Evolutionary conservation across 257 asterid genomes (phyloP), one percentile per base, ranked within the genome.

Genomic region (Handroanthus guayacan): DNA sequence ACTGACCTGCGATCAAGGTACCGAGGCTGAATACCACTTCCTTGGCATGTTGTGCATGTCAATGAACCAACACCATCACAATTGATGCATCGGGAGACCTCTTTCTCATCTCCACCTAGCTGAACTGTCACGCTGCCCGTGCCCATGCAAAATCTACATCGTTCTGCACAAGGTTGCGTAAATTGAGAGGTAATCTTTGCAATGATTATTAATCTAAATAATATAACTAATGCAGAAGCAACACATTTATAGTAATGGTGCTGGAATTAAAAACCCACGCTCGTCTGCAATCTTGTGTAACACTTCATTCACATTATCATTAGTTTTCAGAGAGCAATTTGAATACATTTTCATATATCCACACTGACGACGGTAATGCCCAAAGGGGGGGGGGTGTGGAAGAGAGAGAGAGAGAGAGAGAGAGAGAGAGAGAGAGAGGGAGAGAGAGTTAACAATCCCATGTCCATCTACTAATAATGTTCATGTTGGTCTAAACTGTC

Each of bases 31-130:
- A 95, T 92, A 80, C 99, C 99, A 60, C 88, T 92, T 72, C 99
- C 99, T 85, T 95, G 99, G 85, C 99, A 95, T 9, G 98, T 95
- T 63, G 99, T 91, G 96, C 99, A 95, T 2, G 99, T 91, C 83
- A 92, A 84, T 17, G 97, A 84, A 76, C 99, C 98, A 75, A 54
- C 86, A 36, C 96, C 96, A 0, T 95, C 94, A 78, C 99, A 95
- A 25, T 95, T 95, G 72, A 92, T 92, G 90, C 99, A 95, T 36
- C 67, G 66, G 2, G 99, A 92, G 51, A 89, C 94, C 83, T 95
- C 97, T 76, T 82, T 84, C 81, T 91, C 97, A 0, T 75, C 91
- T 38, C 85, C 98, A 41, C 99, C 98, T 14, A 95, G 94, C 76
- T 92, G 97, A 3, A 92, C 97, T 0, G 84, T 79, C 80, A 92